Conservation (phyloP, 108 stramenopile genomes). For the Skeletonema marinoi region DNA sequence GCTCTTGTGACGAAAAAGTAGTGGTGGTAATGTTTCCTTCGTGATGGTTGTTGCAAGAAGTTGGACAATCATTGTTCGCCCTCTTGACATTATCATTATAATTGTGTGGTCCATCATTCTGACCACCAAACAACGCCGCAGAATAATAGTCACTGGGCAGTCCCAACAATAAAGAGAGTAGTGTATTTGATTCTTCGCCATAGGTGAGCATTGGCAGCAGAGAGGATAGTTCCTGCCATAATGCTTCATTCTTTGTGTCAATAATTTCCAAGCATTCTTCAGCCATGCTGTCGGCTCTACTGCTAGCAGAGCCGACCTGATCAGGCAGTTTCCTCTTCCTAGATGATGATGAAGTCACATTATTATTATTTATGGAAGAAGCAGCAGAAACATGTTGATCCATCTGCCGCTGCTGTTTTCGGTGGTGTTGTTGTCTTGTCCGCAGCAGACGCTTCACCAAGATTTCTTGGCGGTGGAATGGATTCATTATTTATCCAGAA, state of each 20-base stretch:
- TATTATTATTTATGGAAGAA: neutral
- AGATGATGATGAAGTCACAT: neutral
- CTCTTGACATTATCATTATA: neutral
- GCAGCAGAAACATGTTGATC: neutral
- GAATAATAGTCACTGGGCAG: neutral
- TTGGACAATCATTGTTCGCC: neutral
- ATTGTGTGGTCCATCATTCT: neutral
- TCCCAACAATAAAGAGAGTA: conserved; percentile 16
- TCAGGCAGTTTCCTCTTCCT: conserved; percentile 10
- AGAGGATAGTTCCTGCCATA: conserved; percentile 27
- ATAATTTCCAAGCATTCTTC: neutral
- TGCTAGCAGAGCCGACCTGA: neutral
- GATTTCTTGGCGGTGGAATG: conserved; percentile 22
- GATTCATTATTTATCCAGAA: conserved; percentile 5
- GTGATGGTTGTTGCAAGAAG: neutral
- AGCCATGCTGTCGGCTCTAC: neutral
- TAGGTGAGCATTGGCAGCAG: conserved; percentile 31
- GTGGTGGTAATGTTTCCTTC: neutral
- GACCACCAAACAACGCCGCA: neutral
- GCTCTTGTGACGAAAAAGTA: neutral
- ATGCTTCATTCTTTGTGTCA: neutral
- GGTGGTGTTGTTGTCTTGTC: neutral
- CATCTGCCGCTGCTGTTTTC: neutral
- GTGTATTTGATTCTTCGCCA: conserved; percentile 35
- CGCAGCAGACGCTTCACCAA: conserved; percentile 12